These are phyloP conservation scores for Amphichorda felina DNA, from an alignment of 2,329 filamentous ascomycete species.

Conservation along the genomic window DNA sequence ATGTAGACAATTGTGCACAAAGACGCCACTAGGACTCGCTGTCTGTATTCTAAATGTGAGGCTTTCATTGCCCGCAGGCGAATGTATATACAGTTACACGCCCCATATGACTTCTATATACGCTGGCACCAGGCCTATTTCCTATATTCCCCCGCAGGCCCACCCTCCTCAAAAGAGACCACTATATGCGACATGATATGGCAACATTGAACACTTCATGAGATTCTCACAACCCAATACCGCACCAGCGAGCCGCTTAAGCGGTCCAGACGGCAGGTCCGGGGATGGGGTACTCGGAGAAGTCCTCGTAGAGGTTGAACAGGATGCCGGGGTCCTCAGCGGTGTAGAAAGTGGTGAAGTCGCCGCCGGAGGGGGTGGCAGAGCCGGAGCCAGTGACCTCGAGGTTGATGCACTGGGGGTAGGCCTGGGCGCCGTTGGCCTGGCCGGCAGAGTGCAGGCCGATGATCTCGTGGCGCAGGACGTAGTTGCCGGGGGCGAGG, in stretches of 20 bases:
- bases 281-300: constrained; percentile 17
- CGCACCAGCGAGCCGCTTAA: constrained; percentile 4
- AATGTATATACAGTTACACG: no score
- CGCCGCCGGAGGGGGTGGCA: constrained; percentile 11
- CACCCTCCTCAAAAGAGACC: no score
- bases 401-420: constrained; percentile 40
- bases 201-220: no score
- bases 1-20: no score
- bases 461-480: constrained; percentile 44
- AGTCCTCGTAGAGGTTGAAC: constrained; percentile 19
- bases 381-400: constrained; percentile 28
- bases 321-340: constrained; percentile 19
- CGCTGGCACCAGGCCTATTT: background rate
- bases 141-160: no score
- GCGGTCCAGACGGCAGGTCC: constrained; percentile 11
- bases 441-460: constrained; percentile 35
- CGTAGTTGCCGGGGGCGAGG: constrained; percentile 38
- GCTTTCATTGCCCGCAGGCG: no score
- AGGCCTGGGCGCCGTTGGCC: constrained; percentile 30
- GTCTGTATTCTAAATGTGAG: no score
- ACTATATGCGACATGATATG: no score
- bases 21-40: no score
- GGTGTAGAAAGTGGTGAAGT: constrained; percentile 22
- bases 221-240: no score
- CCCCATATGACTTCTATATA: no score